phyloP scores from a whole-genome alignment of 1,284 basidiomycete species.

The Ceratorhiza oryzae-sativae region DNA sequence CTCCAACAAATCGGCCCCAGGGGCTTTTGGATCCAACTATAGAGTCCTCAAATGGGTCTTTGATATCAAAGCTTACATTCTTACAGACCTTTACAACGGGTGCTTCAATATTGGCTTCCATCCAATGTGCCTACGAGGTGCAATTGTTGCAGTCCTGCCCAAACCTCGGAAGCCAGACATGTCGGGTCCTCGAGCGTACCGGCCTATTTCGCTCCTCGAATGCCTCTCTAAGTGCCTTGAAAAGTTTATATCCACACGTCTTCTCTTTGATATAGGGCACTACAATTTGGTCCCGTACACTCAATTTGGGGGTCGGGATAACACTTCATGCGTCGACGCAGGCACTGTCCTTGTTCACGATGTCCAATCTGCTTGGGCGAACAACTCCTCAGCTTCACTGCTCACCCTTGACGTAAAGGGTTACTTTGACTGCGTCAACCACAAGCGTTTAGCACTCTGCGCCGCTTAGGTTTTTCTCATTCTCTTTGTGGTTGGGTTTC shows the following conservation, averaged over 20 bases:
- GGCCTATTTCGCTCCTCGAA: slow-evolving; percentile 54
- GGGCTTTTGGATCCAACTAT: slow-evolving; percentile 18
- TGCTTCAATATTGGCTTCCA: slow-evolving; percentile 25
- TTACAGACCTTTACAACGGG: slow-evolving; percentile 1
- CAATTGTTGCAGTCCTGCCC: slow-evolving; percentile 51
- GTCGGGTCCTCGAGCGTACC: slow-evolving; percentile 50
- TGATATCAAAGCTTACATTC: background rate
- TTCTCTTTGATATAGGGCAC: slow-evolving; percentile 46
- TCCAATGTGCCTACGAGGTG: slow-evolving; percentile 37
- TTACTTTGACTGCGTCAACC: slow-evolving; percentile 49
- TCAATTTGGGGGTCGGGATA: slow-evolving; percentile 51
- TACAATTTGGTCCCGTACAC: slow-evolving; percentile 45
- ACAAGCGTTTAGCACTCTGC: slow-evolving; percentile 40
- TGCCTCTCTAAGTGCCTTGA: slow-evolving; percentile 52
- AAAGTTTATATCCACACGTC: slow-evolving; percentile 46
- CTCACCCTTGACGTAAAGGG: slow-evolving; percentile 50
- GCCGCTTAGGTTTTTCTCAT: slow-evolving; percentile 25
- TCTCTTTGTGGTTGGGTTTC: background rate
- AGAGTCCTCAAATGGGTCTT: slow-evolving; percentile 25
- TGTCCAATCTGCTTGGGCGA: slow-evolving; percentile 46
- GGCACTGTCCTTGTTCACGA: slow-evolving; percentile 46
- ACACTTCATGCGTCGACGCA: slow-evolving; percentile 5
- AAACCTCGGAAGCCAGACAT: slow-evolving; percentile 55
- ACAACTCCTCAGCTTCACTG: slow-evolving; percentile 44
- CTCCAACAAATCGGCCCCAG: slow-evolving; percentile 13